Evolutionary conservation across 2,329 filamentous ascomycete species (phyloP).

Genomic region (Trichoderma afroharzianum): DNA sequence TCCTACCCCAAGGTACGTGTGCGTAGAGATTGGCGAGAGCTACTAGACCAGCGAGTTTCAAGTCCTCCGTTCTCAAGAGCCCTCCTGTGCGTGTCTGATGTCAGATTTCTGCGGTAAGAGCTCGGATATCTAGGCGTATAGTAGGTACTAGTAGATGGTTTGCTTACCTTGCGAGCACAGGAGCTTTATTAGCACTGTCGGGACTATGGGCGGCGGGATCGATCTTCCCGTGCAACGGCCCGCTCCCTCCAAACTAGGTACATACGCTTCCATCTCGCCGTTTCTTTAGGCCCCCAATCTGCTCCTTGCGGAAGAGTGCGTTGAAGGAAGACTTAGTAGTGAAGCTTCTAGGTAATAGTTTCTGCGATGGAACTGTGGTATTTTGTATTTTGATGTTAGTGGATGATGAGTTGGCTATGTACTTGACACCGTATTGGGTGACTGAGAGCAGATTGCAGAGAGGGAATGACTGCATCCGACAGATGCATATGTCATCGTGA

Average conservation of each 20-base stretch:
- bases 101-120: neutral
- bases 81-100: neutral
- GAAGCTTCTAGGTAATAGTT: neutral
- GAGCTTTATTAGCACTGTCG: neutral
- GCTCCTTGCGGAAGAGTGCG: neutral
- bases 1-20: neutral
- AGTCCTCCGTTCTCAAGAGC: neutral
- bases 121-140: neutral
- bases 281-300: neutral
- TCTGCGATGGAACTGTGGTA: neutral
- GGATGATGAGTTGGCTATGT: neutral
- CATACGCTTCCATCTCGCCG: neutral
- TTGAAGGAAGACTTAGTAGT: neutral
- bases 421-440: neutral
- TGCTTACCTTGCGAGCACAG: neutral
- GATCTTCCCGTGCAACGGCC: neutral
- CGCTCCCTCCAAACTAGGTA: neutral
- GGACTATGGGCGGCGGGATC: neutral
- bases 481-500: neutral
- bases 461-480: neutral
- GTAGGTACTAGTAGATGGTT: neutral
- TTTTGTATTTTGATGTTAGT: neutral
- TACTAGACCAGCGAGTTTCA: neutral
- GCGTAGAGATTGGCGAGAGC: neutral
- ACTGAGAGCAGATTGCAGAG: neutral